Conservation (phyloP, 352 stramenopile genomes). For the Pythium oligandrum region DNA sequence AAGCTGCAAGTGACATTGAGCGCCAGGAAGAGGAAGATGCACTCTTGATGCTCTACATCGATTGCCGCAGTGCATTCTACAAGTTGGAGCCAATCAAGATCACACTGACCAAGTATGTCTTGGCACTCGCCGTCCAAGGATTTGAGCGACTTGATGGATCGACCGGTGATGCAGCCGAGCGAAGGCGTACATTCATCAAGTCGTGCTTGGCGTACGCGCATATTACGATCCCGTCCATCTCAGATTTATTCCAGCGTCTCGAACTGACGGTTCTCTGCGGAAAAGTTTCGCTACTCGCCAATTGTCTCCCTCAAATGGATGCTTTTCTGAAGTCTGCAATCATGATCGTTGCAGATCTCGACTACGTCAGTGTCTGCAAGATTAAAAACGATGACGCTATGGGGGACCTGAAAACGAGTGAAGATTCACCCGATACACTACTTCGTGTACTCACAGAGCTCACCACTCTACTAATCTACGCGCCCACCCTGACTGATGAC, state of each 20-base stretch:
- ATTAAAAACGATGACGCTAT: neutral
- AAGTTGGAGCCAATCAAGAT: constrained; percentile 79
- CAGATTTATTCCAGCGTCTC: constrained; percentile 39
- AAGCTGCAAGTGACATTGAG: constrained; percentile 11
- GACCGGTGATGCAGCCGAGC: constrained; percentile 25
- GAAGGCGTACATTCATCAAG: constrained; percentile 72
- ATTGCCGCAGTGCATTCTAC: constrained; percentile 83
- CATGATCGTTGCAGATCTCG: constrained; percentile 65
- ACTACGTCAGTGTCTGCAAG: constrained; percentile 15
- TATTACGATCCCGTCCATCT: constrained; percentile 87
- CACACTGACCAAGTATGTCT: constrained; percentile 46
- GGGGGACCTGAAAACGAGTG: neutral
- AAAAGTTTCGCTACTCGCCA: constrained; percentile 63
- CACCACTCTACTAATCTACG: constrained; percentile 64
- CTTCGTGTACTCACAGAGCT: constrained; percentile 37
- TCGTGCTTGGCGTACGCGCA: constrained; percentile 87
- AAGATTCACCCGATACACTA: constrained; percentile 4
- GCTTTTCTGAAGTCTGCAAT: constrained; percentile 79
- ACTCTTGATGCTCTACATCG: constrained; percentile 83
- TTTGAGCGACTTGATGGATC: constrained; percentile 24
- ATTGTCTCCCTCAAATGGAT: constrained; percentile 85
- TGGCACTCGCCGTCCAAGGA: constrained; percentile 59
- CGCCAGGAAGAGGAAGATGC: constrained; percentile 70
- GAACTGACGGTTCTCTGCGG: constrained; percentile 61
- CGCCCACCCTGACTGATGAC: constrained; percentile 68